Conservation (phyloP, 352 stramenopile species). For the Globisporangium cylindrosporum region DNA sequence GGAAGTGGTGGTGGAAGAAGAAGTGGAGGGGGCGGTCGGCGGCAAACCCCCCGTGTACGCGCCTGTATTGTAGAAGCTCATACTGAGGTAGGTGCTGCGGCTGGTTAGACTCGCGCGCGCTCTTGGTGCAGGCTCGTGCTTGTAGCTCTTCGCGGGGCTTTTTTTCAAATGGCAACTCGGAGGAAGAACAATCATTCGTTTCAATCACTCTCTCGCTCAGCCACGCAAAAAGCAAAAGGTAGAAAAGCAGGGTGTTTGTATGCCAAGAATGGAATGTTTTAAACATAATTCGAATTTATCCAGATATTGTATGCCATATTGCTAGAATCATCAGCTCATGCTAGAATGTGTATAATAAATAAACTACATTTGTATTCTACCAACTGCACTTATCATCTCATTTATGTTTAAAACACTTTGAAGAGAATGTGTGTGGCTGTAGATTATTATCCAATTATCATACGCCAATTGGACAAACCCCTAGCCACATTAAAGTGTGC, state of each 20-base stretch:
- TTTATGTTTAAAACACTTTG: neutral
- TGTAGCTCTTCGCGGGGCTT: conserved; percentile 16
- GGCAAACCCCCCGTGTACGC: conserved; percentile 6
- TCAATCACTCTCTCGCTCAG: conserved; percentile 17
- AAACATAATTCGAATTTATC: neutral
- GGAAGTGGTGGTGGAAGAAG: neutral
- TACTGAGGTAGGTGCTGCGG: neutral
- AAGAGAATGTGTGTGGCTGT: neutral
- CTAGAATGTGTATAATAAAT: neutral
- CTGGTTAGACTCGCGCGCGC: neutral
- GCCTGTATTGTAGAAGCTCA: conserved; percentile 13
- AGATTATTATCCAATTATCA: neutral
- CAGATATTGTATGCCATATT: neutral
- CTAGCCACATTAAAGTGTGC: neutral
- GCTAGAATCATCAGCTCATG: neutral
- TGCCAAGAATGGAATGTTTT: neutral
- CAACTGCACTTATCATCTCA: neutral
- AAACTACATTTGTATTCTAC: neutral
- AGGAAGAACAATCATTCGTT: conserved; percentile 18
- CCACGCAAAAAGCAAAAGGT: conserved; percentile 7
- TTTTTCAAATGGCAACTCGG: conserved; percentile 19
- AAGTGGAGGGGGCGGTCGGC: neutral
- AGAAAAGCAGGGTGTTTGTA: neutral
- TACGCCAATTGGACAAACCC: neutral
- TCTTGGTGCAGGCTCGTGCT: neutral